phyloP scores from a whole-genome alignment of 2,329 filamentous ascomycete genomes.

The Trichoderma asperellum region DNA sequence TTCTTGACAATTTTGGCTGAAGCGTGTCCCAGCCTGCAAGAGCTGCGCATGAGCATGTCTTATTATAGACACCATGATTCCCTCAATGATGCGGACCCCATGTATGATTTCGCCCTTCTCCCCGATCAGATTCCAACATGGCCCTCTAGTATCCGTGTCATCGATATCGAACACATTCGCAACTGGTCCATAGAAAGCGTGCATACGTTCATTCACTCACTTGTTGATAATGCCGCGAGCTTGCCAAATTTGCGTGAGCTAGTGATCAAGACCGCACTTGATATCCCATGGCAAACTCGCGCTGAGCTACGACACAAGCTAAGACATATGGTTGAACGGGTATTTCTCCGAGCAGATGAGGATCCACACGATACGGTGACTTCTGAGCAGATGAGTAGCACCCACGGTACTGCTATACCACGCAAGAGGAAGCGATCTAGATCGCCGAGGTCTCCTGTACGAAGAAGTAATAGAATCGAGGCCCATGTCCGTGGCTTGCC shows the following conservation, averaged over 20 bases:
- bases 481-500: conserved; percentile 32
- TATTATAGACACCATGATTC: conserved; percentile 73
- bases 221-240: conserved; percentile 70
- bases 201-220: conserved; percentile 75
- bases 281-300: conserved; percentile 80
- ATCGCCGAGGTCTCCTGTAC: conserved; percentile 38
- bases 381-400: conserved; percentile 32
- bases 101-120: conserved; percentile 70
- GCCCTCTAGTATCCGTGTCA: conserved; percentile 70
- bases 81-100: conserved; percentile 72
- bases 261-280: conserved; percentile 75
- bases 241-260: conserved; percentile 71
- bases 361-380: conserved; percentile 44
- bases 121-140: conserved; percentile 72
- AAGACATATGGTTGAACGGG: conserved; percentile 68
- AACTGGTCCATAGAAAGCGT: conserved; percentile 73
- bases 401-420: conserved; percentile 14
- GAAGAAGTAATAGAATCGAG: conserved; percentile 45
- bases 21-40: conserved; percentile 71
- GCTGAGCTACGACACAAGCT: conserved; percentile 79
- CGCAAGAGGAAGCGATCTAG: conserved; percentile 32
- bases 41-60: conserved; percentile 75
- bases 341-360: conserved; percentile 61
- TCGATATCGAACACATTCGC: conserved; percentile 78
- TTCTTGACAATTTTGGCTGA: conserved; percentile 70